A percentile compares a stretch with the other conserved stretches of the same genome.
These are phyloP conservation scores for Colletotrichum chrysophilum DNA, from an alignment of 2,329 filamentous ascomycete genomes.

Conservation along the genomic window DNA sequence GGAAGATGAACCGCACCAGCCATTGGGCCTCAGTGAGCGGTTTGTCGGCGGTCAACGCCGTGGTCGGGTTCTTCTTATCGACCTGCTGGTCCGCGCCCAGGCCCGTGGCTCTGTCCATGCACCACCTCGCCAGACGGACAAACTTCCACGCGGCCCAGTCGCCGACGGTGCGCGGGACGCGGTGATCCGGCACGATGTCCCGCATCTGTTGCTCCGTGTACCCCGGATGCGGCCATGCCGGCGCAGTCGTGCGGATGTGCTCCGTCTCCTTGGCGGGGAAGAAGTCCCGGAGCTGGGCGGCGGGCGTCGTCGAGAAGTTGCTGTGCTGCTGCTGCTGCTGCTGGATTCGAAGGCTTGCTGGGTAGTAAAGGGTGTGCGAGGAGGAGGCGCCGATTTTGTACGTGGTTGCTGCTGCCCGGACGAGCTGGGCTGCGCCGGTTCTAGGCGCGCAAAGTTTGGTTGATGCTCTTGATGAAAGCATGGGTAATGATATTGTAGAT, in stretches of 20 bases:
- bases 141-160: constrained; percentile 81
- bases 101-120: constrained; percentile 82
- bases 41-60: constrained; percentile 56
- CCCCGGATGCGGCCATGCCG: constrained; percentile 74
- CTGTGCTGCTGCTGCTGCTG: constrained; percentile 24
- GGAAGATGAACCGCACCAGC: constrained; percentile 68
- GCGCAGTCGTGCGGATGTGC: constrained; percentile 65
- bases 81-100: constrained; percentile 73
- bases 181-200: constrained; percentile 75
- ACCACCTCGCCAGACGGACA: constrained; percentile 77
- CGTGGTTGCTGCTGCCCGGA: constrained; percentile 22
- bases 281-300: constrained; percentile 57
- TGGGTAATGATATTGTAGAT: constrained; percentile 13
- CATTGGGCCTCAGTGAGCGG: constrained; percentile 86
- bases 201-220: constrained; percentile 84
- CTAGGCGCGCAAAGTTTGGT: constrained; percentile 29
- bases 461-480: constrained; percentile 32
- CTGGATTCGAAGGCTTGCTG: constrained; percentile 32
- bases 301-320: constrained; percentile 55
- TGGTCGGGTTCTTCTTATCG: constrained; percentile 62
- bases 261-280: constrained; percentile 67
- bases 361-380: not conserved
- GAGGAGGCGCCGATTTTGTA: constrained; percentile 6
- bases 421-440: constrained; percentile 28
- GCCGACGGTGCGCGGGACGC: constrained; percentile 72